Percentiles rank a stretch among this genome's conserved stretches.
Conservation (phyloP, 164 flowering plant species). For the Aristolochia contorta region DNA sequence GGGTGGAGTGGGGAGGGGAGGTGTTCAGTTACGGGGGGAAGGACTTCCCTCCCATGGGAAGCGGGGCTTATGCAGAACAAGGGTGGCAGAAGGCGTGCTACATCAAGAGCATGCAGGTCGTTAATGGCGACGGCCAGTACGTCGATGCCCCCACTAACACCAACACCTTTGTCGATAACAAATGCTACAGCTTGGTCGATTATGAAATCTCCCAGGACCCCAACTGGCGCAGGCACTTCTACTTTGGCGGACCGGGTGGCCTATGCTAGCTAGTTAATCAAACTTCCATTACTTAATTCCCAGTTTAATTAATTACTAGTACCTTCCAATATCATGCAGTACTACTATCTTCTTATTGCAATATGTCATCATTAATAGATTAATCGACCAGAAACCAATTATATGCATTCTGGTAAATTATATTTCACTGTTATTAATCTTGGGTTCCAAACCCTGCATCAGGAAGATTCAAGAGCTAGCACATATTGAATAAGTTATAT, state of each 20-base stretch:
- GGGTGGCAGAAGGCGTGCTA: background rate
- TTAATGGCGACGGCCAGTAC: background rate
- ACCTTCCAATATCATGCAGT: too few species aligned
- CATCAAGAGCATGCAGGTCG: background rate
- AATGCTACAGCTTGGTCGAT: background rate
- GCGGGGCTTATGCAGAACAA: background rate
- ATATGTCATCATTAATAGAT: too few species aligned
- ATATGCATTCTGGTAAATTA: too few species aligned
- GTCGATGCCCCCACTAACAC: background rate
- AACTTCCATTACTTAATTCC: too few species aligned
- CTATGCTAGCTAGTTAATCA: background rate
- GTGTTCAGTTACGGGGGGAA: background rate
- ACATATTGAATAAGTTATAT: too few species aligned
- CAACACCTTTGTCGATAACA: too few species aligned
- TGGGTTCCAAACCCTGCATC: too few species aligned
- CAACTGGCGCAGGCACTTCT: background rate
- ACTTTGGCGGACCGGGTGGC: slow-evolving; percentile 1
- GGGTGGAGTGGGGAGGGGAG: background rate
- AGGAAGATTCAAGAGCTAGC: too few species aligned
- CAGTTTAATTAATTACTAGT: too few species aligned
- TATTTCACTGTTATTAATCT: too few species aligned
- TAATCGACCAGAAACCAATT: too few species aligned
- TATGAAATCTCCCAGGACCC: background rate
- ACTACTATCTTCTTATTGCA: too few species aligned
- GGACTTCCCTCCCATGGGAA: slow-evolving; percentile 1